phyloP scores from a whole-genome alignment of 805 yeast genomes.

The Hanseniaspora nectarophila region DNA sequence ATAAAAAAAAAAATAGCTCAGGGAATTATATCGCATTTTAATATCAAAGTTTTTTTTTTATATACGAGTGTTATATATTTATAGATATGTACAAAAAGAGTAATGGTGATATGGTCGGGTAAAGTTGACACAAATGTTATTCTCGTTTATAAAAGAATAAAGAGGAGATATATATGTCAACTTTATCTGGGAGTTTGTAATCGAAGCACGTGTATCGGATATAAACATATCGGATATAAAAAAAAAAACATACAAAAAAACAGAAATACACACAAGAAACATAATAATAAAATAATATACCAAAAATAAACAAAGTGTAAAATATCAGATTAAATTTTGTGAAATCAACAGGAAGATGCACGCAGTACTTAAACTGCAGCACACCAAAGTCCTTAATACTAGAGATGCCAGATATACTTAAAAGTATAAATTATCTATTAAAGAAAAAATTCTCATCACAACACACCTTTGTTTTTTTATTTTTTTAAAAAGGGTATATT shows the following conservation, averaged over 20 bases:
- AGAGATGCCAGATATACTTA: conserved; percentile 16
- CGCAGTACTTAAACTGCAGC: conserved; percentile 5
- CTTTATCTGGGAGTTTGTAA: no score
- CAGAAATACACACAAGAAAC: neutral
- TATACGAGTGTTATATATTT: no score
- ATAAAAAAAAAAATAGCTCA: no score
- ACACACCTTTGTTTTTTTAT: neutral
- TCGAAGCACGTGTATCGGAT: neutral
- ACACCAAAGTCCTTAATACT: conserved; percentile 11
- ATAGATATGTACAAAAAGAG: no score
- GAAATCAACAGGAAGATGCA: neutral
- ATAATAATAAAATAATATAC: neutral
- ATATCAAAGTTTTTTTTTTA: no score
- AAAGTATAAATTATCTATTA: neutral
- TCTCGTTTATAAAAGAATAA: no score
- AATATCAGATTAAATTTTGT: neutral
- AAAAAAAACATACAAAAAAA: neutral
- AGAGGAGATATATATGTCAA: no score
- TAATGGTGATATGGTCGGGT: no score
- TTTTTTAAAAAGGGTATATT: neutral
- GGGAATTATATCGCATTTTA: no score
- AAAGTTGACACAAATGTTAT: no score
- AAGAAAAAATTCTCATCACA: conserved; percentile 12
- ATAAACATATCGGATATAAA: neutral
- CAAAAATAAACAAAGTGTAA: neutral